Base-by-base conservation (phyloP, 331 rosid genomes). In the Malus hybrid region DNA sequence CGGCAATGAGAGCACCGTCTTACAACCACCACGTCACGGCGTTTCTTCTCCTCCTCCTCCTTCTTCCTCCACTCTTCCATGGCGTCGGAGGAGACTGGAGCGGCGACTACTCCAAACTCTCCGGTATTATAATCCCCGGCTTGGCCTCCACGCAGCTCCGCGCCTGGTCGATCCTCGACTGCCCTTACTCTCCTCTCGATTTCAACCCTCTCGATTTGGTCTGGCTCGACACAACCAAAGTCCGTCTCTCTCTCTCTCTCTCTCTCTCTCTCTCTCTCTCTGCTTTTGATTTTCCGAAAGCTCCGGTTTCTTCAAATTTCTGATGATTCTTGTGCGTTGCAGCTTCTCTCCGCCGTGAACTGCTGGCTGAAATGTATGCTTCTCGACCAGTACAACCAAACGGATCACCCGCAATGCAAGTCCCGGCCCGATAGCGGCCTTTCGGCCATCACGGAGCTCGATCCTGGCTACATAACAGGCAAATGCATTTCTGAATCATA, bases 201-300 rank as follows among this genome's bases (percentile, higher is more conserved):
- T 92, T 94, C 92, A 92, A 94, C 69, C 99, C 99, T 34, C 99
- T 94, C 90, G 99, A 94, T 87, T 93, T 94, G 92, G 99, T 94
- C 70, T 94, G 99, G 99, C 97, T 94, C 61, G 99, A 94, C 83
- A 83, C 91, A 61, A 92, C 97, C 63, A 94, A 88, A 74, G 99
- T 94, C 85, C 22, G 71, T 31, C 69, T 31, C 16, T 3, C 77
- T 42, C 78, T 18, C 46, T 39, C 12, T 36, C 44, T 8, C 44
- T 34, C 39, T 34, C 36, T 34, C 36, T 33, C 29, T 28, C 29
- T 28, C 29, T 28, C 44, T 72, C 2, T 59, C 6, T 67, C 20
- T 27, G 67, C 67, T 9, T 18, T 73, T 14, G 5, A 22, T 6
- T 73, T 16, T 6, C 15, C 11, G 19, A 46, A 13, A 20, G 15